phyloP scores from a whole-genome alignment of 2,329 filamentous ascomycete species.

The Xylariales sp. region DNA sequence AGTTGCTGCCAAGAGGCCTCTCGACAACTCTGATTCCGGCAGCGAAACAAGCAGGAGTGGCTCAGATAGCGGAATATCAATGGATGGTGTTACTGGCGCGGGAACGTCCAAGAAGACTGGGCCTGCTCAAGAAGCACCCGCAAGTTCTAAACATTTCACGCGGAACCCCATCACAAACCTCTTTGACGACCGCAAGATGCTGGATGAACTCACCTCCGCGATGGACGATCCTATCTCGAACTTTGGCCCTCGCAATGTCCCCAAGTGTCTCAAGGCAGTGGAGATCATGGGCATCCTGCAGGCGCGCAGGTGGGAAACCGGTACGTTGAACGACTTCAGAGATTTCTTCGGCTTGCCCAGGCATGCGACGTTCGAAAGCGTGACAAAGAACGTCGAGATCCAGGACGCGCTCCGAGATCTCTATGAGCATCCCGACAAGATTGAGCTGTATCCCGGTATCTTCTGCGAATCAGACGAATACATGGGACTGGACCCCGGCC shows the following conservation, averaged over 20 bases:
- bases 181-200: slow-evolving; percentile 43
- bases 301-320: slow-evolving; percentile 56
- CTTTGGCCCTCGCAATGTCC: slow-evolving; percentile 57
- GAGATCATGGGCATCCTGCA: slow-evolving; percentile 61
- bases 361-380: slow-evolving; percentile 53
- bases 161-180: neutral
- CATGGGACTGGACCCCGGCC: slow-evolving; percentile 20
- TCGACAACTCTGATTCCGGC: neutral
- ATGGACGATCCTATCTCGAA: slow-evolving; percentile 57
- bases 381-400: slow-evolving; percentile 54
- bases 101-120: neutral
- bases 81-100: slow-evolving; percentile 7
- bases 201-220: slow-evolving; percentile 52
- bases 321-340: slow-evolving; percentile 61
- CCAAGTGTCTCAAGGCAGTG: slow-evolving; percentile 53
- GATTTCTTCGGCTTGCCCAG: slow-evolving; percentile 57
- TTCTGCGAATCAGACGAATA: slow-evolving; percentile 54
- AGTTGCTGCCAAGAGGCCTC: neutral
- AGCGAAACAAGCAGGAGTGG: neutral
- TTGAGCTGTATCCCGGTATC: slow-evolving; percentile 67
- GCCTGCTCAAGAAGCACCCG: neutral
- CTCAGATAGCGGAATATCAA: neutral
- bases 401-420: slow-evolving; percentile 51
- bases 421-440: slow-evolving; percentile 60
- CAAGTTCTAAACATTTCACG: neutral